Evolutionary conservation across 2,329 filamentous ascomycete genomes (phyloP), one percentile per base, ranked within the genome.

Genomic region (Xylariaceae sp.): DNA sequence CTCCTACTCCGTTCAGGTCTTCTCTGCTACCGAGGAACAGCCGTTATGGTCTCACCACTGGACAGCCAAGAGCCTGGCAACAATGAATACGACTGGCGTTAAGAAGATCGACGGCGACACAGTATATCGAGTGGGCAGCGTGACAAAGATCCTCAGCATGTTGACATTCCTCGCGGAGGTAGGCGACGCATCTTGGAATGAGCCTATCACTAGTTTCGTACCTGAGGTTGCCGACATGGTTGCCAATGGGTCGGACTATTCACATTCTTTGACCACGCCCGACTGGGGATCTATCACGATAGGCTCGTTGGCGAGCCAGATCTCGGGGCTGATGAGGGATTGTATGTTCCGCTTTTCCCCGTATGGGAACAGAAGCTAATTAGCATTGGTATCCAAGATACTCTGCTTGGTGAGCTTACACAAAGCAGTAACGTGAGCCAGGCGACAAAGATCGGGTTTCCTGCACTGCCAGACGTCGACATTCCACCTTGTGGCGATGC

Each of bases 131-230:
- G 54, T 60, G 11, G 61, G 68, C 17, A 71, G 70, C 15, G 53
- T 73, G 11, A 69, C 65, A 6, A 68, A 73, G 48, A 49, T 71
- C 5, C 68, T 67, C 40, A 71, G 67, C 0, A 61, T 71, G 6
- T 60, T 69, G 52, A 62, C 62, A 0, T 67, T 69, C 33, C 60
- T 73, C 0, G 57, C 64, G 0, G 62, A 63, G 12, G 64, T 62
- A 1, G 69, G 69, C 0, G 68, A 70, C 22, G 43, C 52, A 1
- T 55, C 65, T 32, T 68, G 66, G 60, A 67, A 68, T 45, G 67
- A 73, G 5, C 69, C 68, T 2, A 60, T 74, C 11, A 66, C 66
- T 1, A 69, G 70, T 12, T 68, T 67, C 44, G 56, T 73, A 2
- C 68, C 71, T 2, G 69, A 73, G 47, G 57, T 73, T 12, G 58